Evolutionary conservation across 164 flowering plant species (phyloP).

Genomic region (Tetrastigma voinierianum): DNA sequence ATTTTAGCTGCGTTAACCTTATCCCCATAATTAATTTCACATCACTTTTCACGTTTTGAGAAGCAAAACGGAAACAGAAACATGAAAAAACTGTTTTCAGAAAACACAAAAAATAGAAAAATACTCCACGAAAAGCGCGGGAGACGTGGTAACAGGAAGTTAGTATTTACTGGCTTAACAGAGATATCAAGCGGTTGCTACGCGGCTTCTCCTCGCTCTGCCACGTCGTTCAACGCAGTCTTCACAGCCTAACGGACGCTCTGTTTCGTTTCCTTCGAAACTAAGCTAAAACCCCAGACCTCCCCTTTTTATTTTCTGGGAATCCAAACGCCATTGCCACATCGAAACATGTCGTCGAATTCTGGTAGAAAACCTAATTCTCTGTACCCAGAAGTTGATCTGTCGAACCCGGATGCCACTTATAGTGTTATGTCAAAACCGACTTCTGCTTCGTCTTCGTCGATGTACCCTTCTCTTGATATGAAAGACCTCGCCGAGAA

Average conservation of each 20-base stretch:
- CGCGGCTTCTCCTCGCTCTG: slow-evolving; percentile 7
- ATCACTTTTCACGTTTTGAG: too few species aligned
- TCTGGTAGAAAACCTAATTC: slow-evolving; percentile 9
- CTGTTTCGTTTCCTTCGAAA: not conserved
- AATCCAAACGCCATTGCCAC: not conserved
- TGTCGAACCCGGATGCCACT: slow-evolving; percentile 32
- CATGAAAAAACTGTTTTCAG: too few species aligned
- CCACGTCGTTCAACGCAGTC: not conserved
- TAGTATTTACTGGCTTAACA: not conserved
- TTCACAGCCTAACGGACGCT: not conserved
- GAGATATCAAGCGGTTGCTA: not conserved
- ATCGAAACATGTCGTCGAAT: not conserved
- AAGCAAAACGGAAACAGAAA: too few species aligned
- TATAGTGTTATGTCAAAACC: slow-evolving; percentile 14
- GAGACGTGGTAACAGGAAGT: too few species aligned
- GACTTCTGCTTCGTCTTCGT: slow-evolving; percentile 9
- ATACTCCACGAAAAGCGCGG: too few species aligned
- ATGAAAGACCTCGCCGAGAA: slow-evolving; percentile 6
- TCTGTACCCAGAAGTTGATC: slow-evolving; percentile 33
- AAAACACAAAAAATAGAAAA: too few species aligned
- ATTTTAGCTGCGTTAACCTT: too few species aligned
- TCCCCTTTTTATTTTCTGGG: not conserved
- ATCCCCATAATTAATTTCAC: too few species aligned
- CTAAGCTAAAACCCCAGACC: slow-evolving; percentile 1
- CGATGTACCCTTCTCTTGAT: slow-evolving; percentile 40